These are phyloP conservation scores for Pythium aquatile DNA, from an alignment of 352 stramenopile genomes.

Conservation along the genomic window DNA sequence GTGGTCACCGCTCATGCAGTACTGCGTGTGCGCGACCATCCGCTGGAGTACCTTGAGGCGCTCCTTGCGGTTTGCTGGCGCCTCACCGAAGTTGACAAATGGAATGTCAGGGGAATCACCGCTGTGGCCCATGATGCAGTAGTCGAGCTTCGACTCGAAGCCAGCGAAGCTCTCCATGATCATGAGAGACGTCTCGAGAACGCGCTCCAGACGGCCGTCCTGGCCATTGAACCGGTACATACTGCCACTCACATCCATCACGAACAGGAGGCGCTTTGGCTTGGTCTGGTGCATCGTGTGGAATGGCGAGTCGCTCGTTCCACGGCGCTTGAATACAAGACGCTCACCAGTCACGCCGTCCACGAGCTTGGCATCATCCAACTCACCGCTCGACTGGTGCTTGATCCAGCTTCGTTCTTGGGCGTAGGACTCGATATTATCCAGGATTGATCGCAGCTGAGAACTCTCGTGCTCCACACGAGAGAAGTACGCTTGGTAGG, in stretches of 20 bases:
- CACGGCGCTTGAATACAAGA: slow-evolving; percentile 92
- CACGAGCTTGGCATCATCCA: slow-evolving; percentile 95
- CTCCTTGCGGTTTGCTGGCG: slow-evolving; percentile 84
- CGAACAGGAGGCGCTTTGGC: slow-evolving; percentile 88
- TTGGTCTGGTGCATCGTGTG: slow-evolving; percentile 37
- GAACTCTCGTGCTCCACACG: slow-evolving; percentile 75
- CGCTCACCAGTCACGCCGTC: slow-evolving; percentile 91
- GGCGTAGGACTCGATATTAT: slow-evolving; percentile 77
- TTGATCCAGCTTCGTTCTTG: slow-evolving; percentile 93
- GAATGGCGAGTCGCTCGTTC: slow-evolving; percentile 46
- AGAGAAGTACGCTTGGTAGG: slow-evolving; percentile 74
- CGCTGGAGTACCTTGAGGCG: slow-evolving; percentile 90
- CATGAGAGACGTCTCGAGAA: slow-evolving; percentile 93
- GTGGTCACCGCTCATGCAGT: slow-evolving; percentile 92
- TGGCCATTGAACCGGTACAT: slow-evolving; percentile 96
- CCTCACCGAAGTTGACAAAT: slow-evolving; percentile 88
- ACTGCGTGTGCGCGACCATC: slow-evolving; percentile 95
- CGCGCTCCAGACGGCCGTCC: slow-evolving; percentile 89
- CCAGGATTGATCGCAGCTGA: slow-evolving; percentile 77
- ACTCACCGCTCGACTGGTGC: slow-evolving; percentile 91
- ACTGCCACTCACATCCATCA: slow-evolving; percentile 92
- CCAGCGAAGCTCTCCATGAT: slow-evolving; percentile 95
- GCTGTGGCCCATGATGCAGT: slow-evolving; percentile 92
- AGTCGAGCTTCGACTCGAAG: slow-evolving; percentile 89
- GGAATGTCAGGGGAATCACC: slow-evolving; percentile 86